Conservation (phyloP, 306 rosid species). For the Trichosanthes cucumerina region DNA sequence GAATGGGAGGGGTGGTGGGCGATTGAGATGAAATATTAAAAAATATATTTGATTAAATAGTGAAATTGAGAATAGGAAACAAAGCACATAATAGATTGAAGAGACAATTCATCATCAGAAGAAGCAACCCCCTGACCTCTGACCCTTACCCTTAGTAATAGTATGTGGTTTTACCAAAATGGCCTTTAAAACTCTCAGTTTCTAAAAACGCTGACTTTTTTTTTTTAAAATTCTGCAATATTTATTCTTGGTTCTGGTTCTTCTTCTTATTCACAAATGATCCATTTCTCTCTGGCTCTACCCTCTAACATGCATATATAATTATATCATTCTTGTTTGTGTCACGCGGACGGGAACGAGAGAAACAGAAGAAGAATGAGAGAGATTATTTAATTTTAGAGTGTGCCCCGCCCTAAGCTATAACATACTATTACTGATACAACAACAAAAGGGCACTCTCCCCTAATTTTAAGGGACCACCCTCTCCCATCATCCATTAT, state of each 20-base stretch:
- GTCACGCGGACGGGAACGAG: neutral
- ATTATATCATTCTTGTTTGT: too few species aligned
- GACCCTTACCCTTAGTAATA: neutral
- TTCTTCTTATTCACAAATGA: neutral
- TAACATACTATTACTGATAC: neutral
- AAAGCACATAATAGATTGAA: constrained; percentile 1
- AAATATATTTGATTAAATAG: too few species aligned
- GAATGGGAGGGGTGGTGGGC: neutral
- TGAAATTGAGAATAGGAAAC: neutral
- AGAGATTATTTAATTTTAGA: neutral
- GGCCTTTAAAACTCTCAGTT: neutral
- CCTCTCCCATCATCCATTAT: neutral
- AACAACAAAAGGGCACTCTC: neutral
- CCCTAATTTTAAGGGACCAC: constrained; percentile 6
- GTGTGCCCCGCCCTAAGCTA: neutral
- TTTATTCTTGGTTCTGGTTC: too few species aligned
- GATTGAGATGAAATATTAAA: neutral
- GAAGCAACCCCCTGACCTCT: neutral
- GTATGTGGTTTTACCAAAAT: neutral
- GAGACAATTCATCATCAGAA: constrained; percentile 7
- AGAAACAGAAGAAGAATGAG: neutral
- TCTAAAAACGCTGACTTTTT: neutral
- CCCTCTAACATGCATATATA: too few species aligned
- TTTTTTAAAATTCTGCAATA: neutral
- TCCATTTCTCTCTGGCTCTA: too few species aligned